Evolutionary conservation across 192 early-diverging fungal species (phyloP), one percentile per base, ranked within the genome.

Genomic region (Spizellomyces sp.): DNA sequence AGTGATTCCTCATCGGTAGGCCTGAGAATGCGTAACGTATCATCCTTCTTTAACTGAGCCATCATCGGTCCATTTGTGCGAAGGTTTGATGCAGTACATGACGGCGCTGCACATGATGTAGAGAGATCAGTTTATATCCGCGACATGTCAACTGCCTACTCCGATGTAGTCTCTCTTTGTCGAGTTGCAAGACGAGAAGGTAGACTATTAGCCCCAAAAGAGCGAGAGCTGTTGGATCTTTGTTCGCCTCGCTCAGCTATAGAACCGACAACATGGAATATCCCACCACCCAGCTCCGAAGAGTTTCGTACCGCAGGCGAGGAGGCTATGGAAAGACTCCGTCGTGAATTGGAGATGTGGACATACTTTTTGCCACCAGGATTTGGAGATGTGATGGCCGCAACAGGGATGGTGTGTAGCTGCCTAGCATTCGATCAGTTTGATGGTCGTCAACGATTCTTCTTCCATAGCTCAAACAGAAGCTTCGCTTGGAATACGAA

Each of bases 151-250:
- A 36, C 64, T 4, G 85, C 85, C 10, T 80, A 63, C 27, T 50
- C 67, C 42, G 45, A 52, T n/a, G 67, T 81, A 10, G 45, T 75
- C 0, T 44, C 64, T 45, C 58, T 85, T 36, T 78, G 71, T 9
- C 54, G 69, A 45, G 52, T 70, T 27, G 62, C 77, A 6, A 66
- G 76, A 17, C 45, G 55, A 9, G 71, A 78, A 54, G 74, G 71
- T 21, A 45, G 64, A 6, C 45, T 77, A 9, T n/a, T 83, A 9
- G 67, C 77, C 14, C 36, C 47, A 27, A 62, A 79, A 47, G 83
- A 86, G 67, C 54, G 43, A 12, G 67, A 70, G 14, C 66, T 86
- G 69, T 81, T 86, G 57, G 74, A 86, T 19, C 63, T 84, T 44
- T 84, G 81, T 58, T 83, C 82, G 19, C 54, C 82, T 1, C 17